phyloP scores from a whole-genome alignment of 495 filamentous ascomycete species.

The Rhizodiscina lignyota region DNA sequence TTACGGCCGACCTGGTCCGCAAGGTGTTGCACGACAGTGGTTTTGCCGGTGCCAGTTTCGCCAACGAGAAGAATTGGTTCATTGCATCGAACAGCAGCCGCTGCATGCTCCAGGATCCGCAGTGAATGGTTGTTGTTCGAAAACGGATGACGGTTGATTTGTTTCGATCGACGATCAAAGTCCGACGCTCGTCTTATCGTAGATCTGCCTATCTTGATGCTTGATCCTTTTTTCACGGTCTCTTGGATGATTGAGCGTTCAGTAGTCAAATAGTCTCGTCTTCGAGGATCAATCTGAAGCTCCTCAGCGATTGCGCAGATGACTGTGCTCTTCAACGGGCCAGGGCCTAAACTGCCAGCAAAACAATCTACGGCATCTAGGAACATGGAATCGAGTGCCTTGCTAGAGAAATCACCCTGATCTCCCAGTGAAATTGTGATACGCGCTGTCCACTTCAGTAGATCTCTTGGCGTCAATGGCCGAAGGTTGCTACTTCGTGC shows the following conservation, averaged over 20 bases:
- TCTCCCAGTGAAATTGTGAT: slow-evolving; percentile 39
- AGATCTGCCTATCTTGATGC: no score
- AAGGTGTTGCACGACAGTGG: slow-evolving; percentile 83
- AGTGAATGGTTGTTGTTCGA: slow-evolving; percentile 58
- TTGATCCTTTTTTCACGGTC: background rate
- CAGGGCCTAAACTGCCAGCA: slow-evolving; percentile 56
- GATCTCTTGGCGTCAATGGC: slow-evolving; percentile 55
- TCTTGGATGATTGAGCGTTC: background rate
- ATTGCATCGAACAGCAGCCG: slow-evolving; percentile 58
- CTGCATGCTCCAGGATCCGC: slow-evolving; percentile 67
- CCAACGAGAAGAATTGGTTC: slow-evolving; percentile 90
- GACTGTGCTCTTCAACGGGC: slow-evolving; percentile 39
- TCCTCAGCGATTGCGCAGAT: slow-evolving; percentile 59
- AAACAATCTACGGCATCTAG: slow-evolving; percentile 84
- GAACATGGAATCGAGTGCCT: slow-evolving; percentile 74
- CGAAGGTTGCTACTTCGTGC: slow-evolving; percentile 35
- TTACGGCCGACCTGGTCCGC: slow-evolving; percentile 66
- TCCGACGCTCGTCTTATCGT: no score
- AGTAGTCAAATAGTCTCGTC: slow-evolving; percentile 29
- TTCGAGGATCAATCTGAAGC: slow-evolving; percentile 67
- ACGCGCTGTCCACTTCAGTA: slow-evolving; percentile 79
- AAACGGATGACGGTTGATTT: slow-evolving; percentile 36
- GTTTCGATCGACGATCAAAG: slow-evolving; percentile 5
- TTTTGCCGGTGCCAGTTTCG: slow-evolving; percentile 97
- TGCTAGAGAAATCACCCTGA: slow-evolving; percentile 48